Conservation (phyloP, 768 basidiomycete genomes). For the Pulveroboletus sp. region DNA sequence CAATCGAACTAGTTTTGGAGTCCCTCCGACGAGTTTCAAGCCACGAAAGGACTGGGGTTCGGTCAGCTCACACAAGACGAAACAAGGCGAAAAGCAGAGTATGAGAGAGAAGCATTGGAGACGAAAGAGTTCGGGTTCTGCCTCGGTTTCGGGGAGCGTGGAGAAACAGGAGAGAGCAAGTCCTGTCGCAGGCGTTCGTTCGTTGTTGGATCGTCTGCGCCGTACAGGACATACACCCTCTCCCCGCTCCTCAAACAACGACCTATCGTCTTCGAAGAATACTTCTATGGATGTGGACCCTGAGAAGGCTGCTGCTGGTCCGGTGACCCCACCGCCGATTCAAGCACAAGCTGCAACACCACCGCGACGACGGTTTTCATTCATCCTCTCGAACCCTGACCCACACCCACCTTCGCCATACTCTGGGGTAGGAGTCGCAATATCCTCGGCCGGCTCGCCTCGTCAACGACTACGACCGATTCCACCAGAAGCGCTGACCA, state of each 20-base stretch:
- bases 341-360: conserved; percentile 14
- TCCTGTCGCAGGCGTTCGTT: conserved; percentile 24
- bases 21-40: conserved; percentile 27
- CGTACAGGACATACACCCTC: conserved; percentile 25
- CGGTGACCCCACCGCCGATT: conserved; percentile 14
- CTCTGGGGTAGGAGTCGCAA: conserved; percentile 1
- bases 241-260: conserved; percentile 23
- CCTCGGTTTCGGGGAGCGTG: conserved; percentile 15
- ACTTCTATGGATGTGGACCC: conserved; percentile 9
- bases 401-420: conserved; percentile 19
- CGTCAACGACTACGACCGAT: background rate
- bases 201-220: conserved; percentile 24
- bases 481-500: background rate
- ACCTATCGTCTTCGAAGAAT: conserved; percentile 14
- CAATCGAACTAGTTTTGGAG: conserved; percentile 15
- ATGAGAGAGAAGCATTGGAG: conserved; percentile 12
- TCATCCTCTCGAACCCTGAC: conserved; percentile 31
- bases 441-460: background rate
- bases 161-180: conserved; percentile 22
- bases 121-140: conserved; percentile 13
- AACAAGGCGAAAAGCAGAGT: conserved; percentile 9
- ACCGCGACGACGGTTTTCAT: conserved; percentile 22
- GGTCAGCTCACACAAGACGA: conserved; percentile 16
- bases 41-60: conserved; percentile 22
- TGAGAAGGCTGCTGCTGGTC: conserved; percentile 10